These are phyloP conservation scores for Pseudogymnoascus sp. DNA, from an alignment of 2,329 filamentous ascomycete species.

Conservation along the genomic window DNA sequence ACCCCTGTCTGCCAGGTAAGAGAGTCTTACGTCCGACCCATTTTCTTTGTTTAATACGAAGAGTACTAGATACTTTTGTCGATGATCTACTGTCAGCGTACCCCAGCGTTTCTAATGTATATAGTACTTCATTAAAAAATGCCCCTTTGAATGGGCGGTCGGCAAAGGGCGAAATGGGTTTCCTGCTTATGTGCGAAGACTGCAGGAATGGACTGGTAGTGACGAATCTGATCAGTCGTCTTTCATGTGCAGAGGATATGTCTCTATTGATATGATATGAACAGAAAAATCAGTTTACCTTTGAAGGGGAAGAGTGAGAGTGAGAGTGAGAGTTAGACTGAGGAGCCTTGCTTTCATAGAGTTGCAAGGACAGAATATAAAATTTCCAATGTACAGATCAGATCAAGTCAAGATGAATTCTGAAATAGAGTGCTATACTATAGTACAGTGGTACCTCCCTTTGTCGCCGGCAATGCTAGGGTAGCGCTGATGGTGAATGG, in stretches of 20 bases:
- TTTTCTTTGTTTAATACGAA: conserved; percentile 2
- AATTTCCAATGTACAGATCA: no score
- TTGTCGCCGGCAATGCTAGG: conserved; percentile 4
- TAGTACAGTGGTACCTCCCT: not conserved
- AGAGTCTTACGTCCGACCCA: not conserved
- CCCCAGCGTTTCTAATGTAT: not conserved
- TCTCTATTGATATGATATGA: not conserved
- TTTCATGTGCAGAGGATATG: not conserved
- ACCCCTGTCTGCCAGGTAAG: not conserved
- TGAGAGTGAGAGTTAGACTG: not conserved
- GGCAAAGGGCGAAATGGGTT: not conserved
- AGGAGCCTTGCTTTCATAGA: not conserved
- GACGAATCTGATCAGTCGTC: not conserved
- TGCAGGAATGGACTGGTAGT: not conserved
- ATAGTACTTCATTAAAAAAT: not conserved
- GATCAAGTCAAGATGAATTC: not conserved
- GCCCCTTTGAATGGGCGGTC: not conserved
- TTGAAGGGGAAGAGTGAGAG: no score
- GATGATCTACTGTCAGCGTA: not conserved
- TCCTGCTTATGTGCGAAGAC: not conserved
- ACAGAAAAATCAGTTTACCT: not conserved
- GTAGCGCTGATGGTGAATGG: conserved; percentile 3
- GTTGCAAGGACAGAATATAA: not conserved
- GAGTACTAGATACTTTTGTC: not conserved
- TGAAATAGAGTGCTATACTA: not conserved